Conservation (phyloP, 176 grass and related monocot species). For the maize (Zea mays) region Zm-B73-REFERENCE-NAM-5.0 NC_050096.1:30660001-30660500, state of each 20-base stretch:
- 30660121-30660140: conserved; percentile 36
- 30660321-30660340: background rate
- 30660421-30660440: conserved; percentile 25
- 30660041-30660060: background rate
- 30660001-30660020: background rate
- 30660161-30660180: conserved; percentile 48
- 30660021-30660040: background rate
- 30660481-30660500: background rate
- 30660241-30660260: conserved; percentile 12
- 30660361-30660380: conserved; percentile 47
- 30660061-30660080: background rate
- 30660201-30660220: background rate
- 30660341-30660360: background rate
- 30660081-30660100: background rate
- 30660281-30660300: conserved; percentile 43
- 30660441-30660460: conserved; percentile 40
- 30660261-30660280: conserved; percentile 22
- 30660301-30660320: conserved; percentile 24
- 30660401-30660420: conserved; percentile 55
- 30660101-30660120: conserved; percentile 5
- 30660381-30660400: conserved; percentile 45
- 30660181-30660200: conserved; percentile 12
- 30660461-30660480: background rate
- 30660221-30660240: background rate
- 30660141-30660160: conserved; percentile 23